Percentiles rank a stretch among this genome's conserved stretches.
Evolutionary conservation across 2,329 filamentous ascomycete species (phyloP).

Genomic region (Acarospora socialis): DNA sequence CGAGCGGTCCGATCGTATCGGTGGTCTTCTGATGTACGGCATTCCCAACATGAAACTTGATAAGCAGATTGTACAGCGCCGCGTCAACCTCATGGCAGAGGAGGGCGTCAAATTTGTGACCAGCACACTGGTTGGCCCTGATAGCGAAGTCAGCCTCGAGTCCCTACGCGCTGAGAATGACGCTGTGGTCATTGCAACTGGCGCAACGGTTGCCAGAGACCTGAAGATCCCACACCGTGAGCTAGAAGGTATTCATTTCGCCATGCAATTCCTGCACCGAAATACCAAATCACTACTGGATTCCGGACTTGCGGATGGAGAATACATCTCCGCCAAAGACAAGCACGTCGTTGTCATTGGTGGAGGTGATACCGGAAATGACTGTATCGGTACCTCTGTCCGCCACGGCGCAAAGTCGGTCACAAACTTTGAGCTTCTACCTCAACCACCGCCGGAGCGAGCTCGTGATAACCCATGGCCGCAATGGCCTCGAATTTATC

Average conservation of each 20-base stretch:
- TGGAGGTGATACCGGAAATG: conserved; percentile 94
- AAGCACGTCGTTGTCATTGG: conserved; percentile 96
- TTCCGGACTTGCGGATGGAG: conserved; percentile 66
- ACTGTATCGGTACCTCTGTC: conserved; percentile 92
- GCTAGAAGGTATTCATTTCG: conserved; percentile 81
- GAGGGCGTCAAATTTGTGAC: conserved; percentile 78
- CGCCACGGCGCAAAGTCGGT: conserved; percentile 92
- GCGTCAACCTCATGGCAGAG: conserved; percentile 84
- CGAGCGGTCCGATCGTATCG: conserved; percentile 78
- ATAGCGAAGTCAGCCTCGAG: conserved; percentile 50
- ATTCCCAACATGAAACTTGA: conserved; percentile 99
- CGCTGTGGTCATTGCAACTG: conserved; percentile 80
- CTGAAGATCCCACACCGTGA: conserved; percentile 80
- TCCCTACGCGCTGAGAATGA: conserved; percentile 62
- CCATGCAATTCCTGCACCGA: conserved; percentile 93
- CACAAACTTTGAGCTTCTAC: conserved; percentile 89
- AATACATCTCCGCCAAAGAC: conserved; percentile 88
- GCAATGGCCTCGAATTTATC: conserved; percentile 95
- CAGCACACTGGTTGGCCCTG: conserved; percentile 62
- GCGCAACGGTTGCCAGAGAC: conserved; percentile 84
- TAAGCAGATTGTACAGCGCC: conserved; percentile 90
- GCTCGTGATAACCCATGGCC: conserved; percentile 94
- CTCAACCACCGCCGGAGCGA: conserved; percentile 81
- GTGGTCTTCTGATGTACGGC: conserved; percentile 93
- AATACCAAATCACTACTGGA: conserved; percentile 97